A percentile compares a stretch with the other conserved stretches of the same genome.
phyloP scores from a whole-genome alignment of 2,329 filamentous ascomycete species.

The Penicillium sp. region DNA sequence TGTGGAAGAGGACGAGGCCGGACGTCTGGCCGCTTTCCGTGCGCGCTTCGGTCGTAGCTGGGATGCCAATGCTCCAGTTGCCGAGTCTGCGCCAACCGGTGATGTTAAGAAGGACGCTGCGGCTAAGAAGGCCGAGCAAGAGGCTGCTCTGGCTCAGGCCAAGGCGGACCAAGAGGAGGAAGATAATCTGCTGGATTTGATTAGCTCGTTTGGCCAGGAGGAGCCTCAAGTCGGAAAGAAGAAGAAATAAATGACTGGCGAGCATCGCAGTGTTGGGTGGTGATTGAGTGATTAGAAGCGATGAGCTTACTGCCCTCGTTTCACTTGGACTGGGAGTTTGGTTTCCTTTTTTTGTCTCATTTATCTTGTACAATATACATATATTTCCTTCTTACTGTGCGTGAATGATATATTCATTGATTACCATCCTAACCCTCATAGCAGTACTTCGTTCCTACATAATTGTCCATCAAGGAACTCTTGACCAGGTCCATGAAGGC shows the following conservation, averaged over 20 bases:
- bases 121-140: slow-evolving; percentile 33
- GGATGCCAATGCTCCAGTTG: slow-evolving; percentile 58
- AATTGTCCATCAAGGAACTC: not conserved
- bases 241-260: slow-evolving; percentile 27
- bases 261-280: not conserved
- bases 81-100: slow-evolving; percentile 29
- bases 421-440: slow-evolving; percentile 1
- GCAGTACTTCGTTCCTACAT: not conserved
- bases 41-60: slow-evolving; percentile 80
- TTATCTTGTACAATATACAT: slow-evolving; percentile 28
- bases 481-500: not conserved
- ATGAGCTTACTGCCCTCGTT: not conserved
- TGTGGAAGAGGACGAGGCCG: slow-evolving; percentile 93
- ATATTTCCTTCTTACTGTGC: slow-evolving; percentile 8
- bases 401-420: slow-evolving; percentile 1
- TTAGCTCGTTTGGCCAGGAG: slow-evolving; percentile 52
- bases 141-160: slow-evolving; percentile 51
- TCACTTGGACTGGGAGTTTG: slow-evolving; percentile 22
- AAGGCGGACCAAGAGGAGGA: slow-evolving; percentile 50
- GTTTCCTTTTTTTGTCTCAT: slow-evolving; percentile 13
- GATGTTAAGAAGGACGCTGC: slow-evolving; percentile 16
- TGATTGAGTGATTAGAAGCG: not conserved
- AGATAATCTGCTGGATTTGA: slow-evolving; percentile 60
- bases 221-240: slow-evolving; percentile 40
- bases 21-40: slow-evolving; percentile 82